Evolutionary conservation across 148 eudicot species (phyloP), one percentile per base, ranked within the genome.

Genomic region (Amaranthus palmeri): DNA sequence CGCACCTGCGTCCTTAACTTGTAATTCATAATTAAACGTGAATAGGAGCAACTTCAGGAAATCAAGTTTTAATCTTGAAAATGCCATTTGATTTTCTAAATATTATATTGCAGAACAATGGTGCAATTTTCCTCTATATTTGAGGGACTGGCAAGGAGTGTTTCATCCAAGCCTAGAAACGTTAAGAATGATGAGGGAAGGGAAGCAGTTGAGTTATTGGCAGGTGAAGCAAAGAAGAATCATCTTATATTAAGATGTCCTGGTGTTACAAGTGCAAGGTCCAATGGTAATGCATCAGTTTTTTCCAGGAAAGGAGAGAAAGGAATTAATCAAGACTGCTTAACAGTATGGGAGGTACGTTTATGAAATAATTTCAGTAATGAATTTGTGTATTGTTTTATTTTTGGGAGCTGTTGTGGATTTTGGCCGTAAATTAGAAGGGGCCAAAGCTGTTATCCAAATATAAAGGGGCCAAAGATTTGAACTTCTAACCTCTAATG

Each of bases 331-430:
- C 97, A 91, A 65, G 97, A 91, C 58, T 65, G 87, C 67, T 75
- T 80, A 68, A 68, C 83, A 40, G 90, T 87, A 65, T 87, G 97
- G 93, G 79, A 91, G 93, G 97, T 91, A 83, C 43, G 65, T 45
- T 7, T 64, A 43, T 49, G 54, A 61, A 40, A 36, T 45, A 41
- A 25, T n/a, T 52, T 25, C 36, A 25, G 61, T 53, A 45, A 54
- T 43, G 47, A 48, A 9, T 67, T 69, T 54, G 42, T 69, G 7
- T 69, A 54, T 42, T 54, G 10, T 52, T 50, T 42, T 25, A 25
- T 25, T 58, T 25, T 58, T 58, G 43, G 61, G 58, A 6, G 58
- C 36, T 0, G 36, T 25, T 0, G 36, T 2, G 36, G 36, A 25
- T 25, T 25, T 25, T 25, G 36, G 36, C 36, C 0, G 36, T 25